A percentile compares a stretch with the other conserved stretches of the same genome.
phyloP scores from a whole-genome alignment of 805 yeast genomes.

The Cephaloascus fragrans region DNA sequence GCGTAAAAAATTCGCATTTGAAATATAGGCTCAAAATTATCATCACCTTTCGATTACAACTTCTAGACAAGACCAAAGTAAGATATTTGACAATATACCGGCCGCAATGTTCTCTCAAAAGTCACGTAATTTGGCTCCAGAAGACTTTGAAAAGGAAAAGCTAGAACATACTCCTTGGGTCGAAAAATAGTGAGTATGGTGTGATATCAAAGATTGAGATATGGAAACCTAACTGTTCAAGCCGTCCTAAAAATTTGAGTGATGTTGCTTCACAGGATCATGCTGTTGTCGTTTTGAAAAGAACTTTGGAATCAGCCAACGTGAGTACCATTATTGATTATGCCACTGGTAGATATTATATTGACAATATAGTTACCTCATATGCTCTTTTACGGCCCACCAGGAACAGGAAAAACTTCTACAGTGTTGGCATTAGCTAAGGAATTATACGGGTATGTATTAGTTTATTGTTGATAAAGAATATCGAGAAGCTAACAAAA shows the following conservation, averaged over 20 bases:
- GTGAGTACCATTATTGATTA: neutral
- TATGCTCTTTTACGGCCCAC: constrained; percentile 88
- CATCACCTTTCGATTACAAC: no score
- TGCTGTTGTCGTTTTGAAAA: constrained; percentile 74
- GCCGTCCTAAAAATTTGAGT: constrained; percentile 74
- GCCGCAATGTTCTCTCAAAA: neutral
- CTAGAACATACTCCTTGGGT: constrained; percentile 77
- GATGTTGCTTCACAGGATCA: constrained; percentile 91
- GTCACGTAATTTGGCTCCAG: constrained; percentile 1
- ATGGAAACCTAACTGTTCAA: neutral
- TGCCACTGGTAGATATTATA: no score
- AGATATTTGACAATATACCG: no score
- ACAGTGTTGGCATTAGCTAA: constrained; percentile 81
- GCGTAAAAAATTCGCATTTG: no score
- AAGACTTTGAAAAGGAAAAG: constrained; percentile 26
- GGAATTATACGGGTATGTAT: constrained; percentile 56
- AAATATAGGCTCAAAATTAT: no score
- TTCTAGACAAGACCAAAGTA: no score
- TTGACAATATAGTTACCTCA: constrained; percentile 53
- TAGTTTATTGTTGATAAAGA: no score
- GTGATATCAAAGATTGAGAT: no score
- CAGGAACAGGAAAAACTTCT: constrained; percentile 90
- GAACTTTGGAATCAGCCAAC: constrained; percentile 71
- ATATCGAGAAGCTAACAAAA: no score
- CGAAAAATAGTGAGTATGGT: constrained; percentile 57